Evolutionary conservation across 805 yeast species (phyloP), one percentile per base, ranked within the genome.

Genomic region (Wickerhamomyces strasburgensis): DNA sequence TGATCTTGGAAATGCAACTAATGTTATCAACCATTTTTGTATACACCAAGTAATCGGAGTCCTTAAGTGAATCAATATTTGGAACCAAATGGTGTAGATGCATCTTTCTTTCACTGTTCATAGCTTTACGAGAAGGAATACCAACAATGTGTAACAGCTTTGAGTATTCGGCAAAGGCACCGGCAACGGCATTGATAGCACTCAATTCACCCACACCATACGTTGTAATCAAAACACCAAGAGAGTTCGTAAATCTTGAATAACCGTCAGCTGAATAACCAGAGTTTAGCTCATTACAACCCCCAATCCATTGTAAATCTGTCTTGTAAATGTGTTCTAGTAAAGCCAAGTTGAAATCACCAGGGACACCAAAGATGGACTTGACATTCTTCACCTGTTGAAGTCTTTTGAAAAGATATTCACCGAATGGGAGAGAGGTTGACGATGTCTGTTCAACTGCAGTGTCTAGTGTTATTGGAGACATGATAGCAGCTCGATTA

Each of bases 201-300:
- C 87, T 77, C 44, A 86, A 68, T 57, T 87, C 96, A 39, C 96
- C 96, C 14, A 87, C 96, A 34, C 96, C 96, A 59, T 70, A 84
- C 4, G 96, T 87, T 4, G 68, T 62, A 37, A 75, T 60, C 28
- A 76, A 58, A 15, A 78, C 87, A 36, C 87, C 85, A 6, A 84
- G 72, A n/a, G 75, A 71, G 33, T 70, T 66, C 19, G 79, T 68
- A 29, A 67, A 65, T 43, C 90, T 72, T 14, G 93, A 77, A 52
- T 85, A 89, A 5, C 96, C 97, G 58, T 89, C 96, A 6, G 90
- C 89, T 5, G 93, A 79, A 56, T 89, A 88, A 7, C 94, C 93
- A 4, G 93, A 81, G 54, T 88, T 89, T 46, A 88, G 69, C 63
- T 88, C 97, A 54, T 88, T 88, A 64, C 95, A 85, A 42, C 78